Evolutionary conservation across 176 grass and related monocot genomes (phyloP).

Genomic region (Pharus latifolius): DNA sequence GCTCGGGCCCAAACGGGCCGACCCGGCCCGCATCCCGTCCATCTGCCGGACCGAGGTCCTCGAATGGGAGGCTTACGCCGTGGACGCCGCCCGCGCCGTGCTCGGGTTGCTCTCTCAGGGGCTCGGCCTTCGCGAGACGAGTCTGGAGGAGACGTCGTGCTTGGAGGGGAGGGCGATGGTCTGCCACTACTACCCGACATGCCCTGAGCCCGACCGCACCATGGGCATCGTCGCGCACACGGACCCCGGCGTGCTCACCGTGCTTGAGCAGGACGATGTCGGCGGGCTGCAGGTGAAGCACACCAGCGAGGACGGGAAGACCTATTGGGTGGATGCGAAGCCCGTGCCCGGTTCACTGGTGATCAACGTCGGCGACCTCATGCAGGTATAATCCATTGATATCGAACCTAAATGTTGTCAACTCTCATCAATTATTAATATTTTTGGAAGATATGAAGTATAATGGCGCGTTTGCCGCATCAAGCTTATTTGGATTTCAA

Average conservation of each 20-base stretch:
- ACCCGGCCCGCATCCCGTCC: slow-evolving; percentile 41
- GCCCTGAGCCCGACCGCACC: slow-evolving; percentile 76
- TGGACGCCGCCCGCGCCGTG: slow-evolving; percentile 23
- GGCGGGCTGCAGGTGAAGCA: slow-evolving; percentile 83
- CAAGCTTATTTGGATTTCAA: too few relatives aligned
- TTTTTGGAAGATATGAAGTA: too few relatives aligned
- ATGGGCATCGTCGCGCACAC: slow-evolving; percentile 64
- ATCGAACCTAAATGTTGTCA: not conserved
- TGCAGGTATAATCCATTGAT: slow-evolving; percentile 41
- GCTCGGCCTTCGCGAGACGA: slow-evolving; percentile 15
- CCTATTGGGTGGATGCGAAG: slow-evolving; percentile 54
- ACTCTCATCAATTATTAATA: not conserved
- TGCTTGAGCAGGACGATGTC: slow-evolving; percentile 49
- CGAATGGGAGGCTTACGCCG: slow-evolving; percentile 46
- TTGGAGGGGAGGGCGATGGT: slow-evolving; percentile 51
- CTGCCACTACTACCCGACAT: slow-evolving; percentile 88
- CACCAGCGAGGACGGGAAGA: slow-evolving; percentile 22
- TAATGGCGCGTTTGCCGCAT: too few relatives aligned
- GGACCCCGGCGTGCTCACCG: slow-evolving; percentile 60
- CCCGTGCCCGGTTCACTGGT: slow-evolving; percentile 66
- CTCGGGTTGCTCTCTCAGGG: slow-evolving; percentile 51
- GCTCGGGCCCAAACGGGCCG: slow-evolving; percentile 24
- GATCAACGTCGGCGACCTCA: slow-evolving; percentile 76
- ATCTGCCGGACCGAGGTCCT: slow-evolving; percentile 46
- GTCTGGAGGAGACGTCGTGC: slow-evolving; percentile 33